These are phyloP conservation scores for Veloporphyrellus conicus DNA, from an alignment of 1,284 basidiomycete species.

Conservation along the genomic window DNA sequence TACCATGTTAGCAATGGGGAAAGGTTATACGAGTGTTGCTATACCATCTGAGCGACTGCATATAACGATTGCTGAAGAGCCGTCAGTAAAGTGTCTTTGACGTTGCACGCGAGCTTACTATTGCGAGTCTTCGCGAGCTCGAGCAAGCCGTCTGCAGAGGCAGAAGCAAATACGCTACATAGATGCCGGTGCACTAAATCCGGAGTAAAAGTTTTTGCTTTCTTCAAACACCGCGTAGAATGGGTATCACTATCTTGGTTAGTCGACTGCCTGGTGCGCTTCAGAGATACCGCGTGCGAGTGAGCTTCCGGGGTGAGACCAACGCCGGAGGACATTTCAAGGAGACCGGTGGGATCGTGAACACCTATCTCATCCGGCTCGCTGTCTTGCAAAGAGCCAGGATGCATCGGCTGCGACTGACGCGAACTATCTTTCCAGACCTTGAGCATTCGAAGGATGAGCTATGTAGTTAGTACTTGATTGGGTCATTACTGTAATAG, in stretches of 20 bases:
- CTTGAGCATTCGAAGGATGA: slow-evolving; percentile 43
- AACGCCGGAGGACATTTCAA: slow-evolving; percentile 30
- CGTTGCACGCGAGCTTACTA: slow-evolving; percentile 16
- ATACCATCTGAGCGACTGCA: slow-evolving; percentile 23
- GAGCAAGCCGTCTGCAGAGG: slow-evolving; percentile 12
- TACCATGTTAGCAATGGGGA: slow-evolving; percentile 7
- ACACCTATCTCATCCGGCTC: slow-evolving; percentile 33
- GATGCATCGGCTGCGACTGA: slow-evolving; percentile 6
- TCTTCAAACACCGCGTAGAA: slow-evolving; percentile 15
- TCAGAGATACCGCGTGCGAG: slow-evolving; percentile 7
- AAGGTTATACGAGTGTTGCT: background rate
- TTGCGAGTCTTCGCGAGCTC: slow-evolving; percentile 23
- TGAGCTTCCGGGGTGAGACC: slow-evolving; percentile 22
- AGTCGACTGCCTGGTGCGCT: slow-evolving; percentile 17
- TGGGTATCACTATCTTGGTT: slow-evolving; percentile 3
- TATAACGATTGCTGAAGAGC: slow-evolving; percentile 18
- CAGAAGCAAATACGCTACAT: slow-evolving; percentile 2
- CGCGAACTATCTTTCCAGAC: slow-evolving; percentile 49
- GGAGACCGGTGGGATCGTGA: slow-evolving; percentile 29
- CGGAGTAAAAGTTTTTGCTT: slow-evolving; percentile 2
- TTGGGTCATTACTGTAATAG: background rate
- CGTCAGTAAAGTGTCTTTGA: slow-evolving; percentile 1
- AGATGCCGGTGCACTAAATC: background rate
- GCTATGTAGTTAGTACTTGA: background rate
- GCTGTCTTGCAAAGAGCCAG: slow-evolving; percentile 7